Conservation (phyloP, 2,329 filamentous ascomycete species). For the Penicillium digitatum region DNA sequence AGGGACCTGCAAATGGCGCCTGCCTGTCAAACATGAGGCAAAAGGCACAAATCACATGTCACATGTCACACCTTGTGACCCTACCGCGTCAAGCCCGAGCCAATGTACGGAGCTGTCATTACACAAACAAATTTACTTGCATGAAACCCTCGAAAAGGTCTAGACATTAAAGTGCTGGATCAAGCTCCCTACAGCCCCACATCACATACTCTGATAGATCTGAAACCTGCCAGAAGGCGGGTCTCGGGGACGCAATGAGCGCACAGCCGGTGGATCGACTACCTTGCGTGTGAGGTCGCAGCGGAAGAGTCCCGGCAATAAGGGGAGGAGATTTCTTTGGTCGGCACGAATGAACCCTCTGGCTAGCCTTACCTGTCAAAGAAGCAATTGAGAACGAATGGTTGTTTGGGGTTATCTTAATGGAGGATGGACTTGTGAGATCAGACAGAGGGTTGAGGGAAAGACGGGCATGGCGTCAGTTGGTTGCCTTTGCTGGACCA, state of each 20-base stretch:
- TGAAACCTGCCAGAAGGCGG: constrained; percentile 12
- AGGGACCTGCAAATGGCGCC: not conserved
- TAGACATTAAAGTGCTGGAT: not conserved
- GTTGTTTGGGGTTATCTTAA: not conserved
- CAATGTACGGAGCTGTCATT: not conserved
- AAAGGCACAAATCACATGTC: constrained; percentile 1
- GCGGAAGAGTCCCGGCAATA: not conserved
- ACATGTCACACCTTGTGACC: not conserved
- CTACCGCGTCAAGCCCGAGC: not conserved
- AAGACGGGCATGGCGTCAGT: not conserved
- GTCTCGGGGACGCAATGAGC: constrained; percentile 12
- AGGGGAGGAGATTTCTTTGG: not conserved
- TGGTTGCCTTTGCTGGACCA: not conserved
- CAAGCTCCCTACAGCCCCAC: not conserved
- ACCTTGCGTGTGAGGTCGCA: constrained; percentile 2
- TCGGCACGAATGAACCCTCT: not conserved
- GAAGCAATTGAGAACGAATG: not conserved
- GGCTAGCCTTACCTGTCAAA: constrained; percentile 7
- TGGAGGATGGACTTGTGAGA: not conserved
- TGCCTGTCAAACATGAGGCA: constrained; percentile 4
- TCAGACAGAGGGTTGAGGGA: not conserved
- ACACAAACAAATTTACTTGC: not conserved
- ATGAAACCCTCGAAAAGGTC: not conserved
- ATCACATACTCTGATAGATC: constrained; percentile 16
- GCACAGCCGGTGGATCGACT: constrained; percentile 8